These are phyloP conservation scores for Phytophthora constricta DNA, from an alignment of 352 stramenopile species.

Conservation along the genomic window DNA sequence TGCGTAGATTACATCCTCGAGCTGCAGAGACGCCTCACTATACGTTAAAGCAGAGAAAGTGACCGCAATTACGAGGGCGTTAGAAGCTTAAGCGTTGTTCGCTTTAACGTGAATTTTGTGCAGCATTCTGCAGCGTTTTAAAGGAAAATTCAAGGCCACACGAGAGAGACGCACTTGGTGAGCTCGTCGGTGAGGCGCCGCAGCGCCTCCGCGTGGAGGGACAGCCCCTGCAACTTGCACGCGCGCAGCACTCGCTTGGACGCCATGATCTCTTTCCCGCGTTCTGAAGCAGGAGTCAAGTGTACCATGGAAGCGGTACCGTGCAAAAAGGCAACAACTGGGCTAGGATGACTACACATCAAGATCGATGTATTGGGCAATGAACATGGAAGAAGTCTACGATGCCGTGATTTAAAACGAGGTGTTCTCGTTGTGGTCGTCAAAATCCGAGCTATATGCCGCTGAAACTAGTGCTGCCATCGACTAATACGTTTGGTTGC, in stretches of 20 bases:
- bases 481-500: constrained; percentile 75
- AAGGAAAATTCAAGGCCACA: constrained; percentile 11
- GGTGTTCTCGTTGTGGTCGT: too few species aligned
- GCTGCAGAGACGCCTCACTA: constrained; percentile 76
- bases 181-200: constrained; percentile 71
- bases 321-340: constrained; percentile 8
- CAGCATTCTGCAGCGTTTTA: constrained; percentile 2
- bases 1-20: constrained; percentile 86
- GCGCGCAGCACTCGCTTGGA: constrained; percentile 84
- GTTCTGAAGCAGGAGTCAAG: constrained; percentile 12
- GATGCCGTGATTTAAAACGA: too few species aligned
- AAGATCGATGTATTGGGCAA: too few species aligned
- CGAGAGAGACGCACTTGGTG: constrained; percentile 48
- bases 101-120: constrained; percentile 5
- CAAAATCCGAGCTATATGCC: too few species aligned
- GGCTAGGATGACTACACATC: too few species aligned
- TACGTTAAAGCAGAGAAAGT: constrained; percentile 3
- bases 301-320: constrained; percentile 27
- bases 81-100: neutral
- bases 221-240: constrained; percentile 86
- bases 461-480: neutral
- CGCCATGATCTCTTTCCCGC: constrained; percentile 52
- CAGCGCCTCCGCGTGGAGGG: constrained; percentile 78
- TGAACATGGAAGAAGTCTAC: too few species aligned
- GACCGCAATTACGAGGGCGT: constrained; percentile 2